Evolutionary conservation across 345 rosid genomes (phyloP), one percentile per base, ranked within the genome.

Genomic region (Sisymbrium altissimum): DNA sequence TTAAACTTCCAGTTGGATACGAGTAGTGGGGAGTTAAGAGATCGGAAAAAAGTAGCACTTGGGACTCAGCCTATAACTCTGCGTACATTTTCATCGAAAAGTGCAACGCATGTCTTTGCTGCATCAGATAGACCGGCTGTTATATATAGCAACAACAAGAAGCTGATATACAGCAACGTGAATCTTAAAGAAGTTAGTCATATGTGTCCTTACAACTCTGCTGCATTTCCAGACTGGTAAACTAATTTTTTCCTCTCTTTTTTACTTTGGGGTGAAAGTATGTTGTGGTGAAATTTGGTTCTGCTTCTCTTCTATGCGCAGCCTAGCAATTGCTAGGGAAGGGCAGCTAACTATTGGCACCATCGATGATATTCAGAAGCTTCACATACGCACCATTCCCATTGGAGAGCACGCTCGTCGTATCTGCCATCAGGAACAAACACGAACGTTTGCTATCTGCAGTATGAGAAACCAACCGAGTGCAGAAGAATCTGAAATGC

Each of bases 181-280:
- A 94, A 91, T 83, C 82, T 89, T 52, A 94, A 89, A 83, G 97
- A 91, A 91, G 98, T 94, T 77, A 87, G 92, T 78, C 93, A 94
- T 71, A 91, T 94, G 90, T 89, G 97, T 76, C 97, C 96, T 52
- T 91, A 91, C 79, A 94, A 89, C 82, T 85, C 95, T 81, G 93
- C 97, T 81, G 96, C 97, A 75, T 94, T 91, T 80, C 97, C 96
- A 32, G 96, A 94, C 85, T 88, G 98, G 97, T 91, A 81, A 55
- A 33, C 23, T 21, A 23, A 33, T 53, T 58, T 38, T 6, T 17
- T 11, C 11, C 36, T 36, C 66, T 21, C 38, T 33, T 4, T 67
- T 30, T 54, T 29, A 17, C 29, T 38, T 25, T 32, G 62, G 29
- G 11, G 9, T 61, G 21, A 1, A 56, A 56, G 71, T 17, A 33